These are phyloP conservation scores for Cladosporium sp. DNA, from an alignment of 2,329 filamentous ascomycete species.

Conservation along the genomic window DNA sequence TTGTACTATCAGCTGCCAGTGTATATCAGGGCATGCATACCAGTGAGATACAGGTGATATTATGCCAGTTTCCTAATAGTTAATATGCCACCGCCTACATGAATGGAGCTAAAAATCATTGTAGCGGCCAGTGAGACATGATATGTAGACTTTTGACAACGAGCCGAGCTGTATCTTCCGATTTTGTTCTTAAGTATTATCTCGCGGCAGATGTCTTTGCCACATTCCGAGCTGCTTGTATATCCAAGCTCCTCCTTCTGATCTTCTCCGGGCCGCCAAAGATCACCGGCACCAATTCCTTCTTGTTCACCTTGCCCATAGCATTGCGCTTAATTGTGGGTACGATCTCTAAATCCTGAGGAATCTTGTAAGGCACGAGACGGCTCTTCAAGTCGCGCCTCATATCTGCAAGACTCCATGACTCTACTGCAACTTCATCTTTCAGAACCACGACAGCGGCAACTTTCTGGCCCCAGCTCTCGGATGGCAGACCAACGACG, in stretches of 20 bases:
- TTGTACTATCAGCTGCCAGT: no score
- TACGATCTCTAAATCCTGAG: conserved; percentile 78
- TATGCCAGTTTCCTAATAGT: no score
- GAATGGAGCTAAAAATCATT: no score
- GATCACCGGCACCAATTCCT: conserved; percentile 44
- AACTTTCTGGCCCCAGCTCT: conserved; percentile 93
- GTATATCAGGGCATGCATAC: no score
- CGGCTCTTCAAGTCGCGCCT: not conserved
- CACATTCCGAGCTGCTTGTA: conserved; percentile 24
- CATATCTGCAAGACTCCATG: conserved; percentile 7
- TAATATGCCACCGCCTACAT: no score
- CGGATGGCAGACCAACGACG: conserved; percentile 80
- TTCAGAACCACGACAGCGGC: conserved; percentile 39
- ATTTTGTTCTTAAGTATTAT: no score
- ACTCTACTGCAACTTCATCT: not conserved
- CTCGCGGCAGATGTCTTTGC: not conserved
- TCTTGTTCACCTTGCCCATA: conserved; percentile 83
- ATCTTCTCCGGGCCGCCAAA: conserved; percentile 36
- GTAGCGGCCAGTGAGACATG: no score
- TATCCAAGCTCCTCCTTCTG: conserved; percentile 26
- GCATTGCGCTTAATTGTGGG: conserved; percentile 78
- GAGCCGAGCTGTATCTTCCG: no score
- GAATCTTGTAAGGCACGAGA: conserved; percentile 70
- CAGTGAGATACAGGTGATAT: no score
- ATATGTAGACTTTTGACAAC: no score